phyloP scores from a whole-genome alignment of 179 eudicot species.

The Beta lomatogona region DNA sequence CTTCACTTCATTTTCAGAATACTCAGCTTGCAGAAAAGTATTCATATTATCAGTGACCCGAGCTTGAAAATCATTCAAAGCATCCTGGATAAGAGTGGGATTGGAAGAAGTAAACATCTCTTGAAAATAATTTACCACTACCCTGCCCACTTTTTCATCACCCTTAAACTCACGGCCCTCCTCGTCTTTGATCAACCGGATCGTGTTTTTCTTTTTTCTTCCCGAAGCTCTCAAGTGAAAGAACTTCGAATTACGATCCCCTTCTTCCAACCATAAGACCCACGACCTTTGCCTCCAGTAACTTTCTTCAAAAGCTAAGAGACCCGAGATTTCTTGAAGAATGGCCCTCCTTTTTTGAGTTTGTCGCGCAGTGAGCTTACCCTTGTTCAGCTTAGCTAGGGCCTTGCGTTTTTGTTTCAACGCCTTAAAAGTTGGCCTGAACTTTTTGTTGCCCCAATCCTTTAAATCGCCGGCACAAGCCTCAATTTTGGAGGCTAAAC shows the following conservation, averaged over 20 bases:
- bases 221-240: background rate
- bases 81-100: background rate
- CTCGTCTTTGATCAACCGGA: background rate
- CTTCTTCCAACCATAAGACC: background rate
- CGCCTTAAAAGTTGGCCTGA: background rate
- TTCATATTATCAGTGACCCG: background rate
- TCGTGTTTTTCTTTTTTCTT: background rate
- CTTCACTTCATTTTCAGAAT: too few relatives aligned
- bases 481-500: background rate
- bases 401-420: background rate
- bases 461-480: background rate
- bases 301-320: background rate
- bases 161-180: background rate
- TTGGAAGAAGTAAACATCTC: background rate
- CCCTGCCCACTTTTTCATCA: background rate
- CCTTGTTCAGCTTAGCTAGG: background rate
- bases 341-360: background rate
- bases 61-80: too few relatives aligned
- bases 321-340: background rate
- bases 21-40: background rate
- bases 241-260: background rate
- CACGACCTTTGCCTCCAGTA: background rate
- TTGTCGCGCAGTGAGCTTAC: background rate
- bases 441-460: too few relatives aligned
- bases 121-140: background rate